Evolutionary conservation across 345 rosid species (phyloP).

Genomic region (Punica granatum): DNA sequence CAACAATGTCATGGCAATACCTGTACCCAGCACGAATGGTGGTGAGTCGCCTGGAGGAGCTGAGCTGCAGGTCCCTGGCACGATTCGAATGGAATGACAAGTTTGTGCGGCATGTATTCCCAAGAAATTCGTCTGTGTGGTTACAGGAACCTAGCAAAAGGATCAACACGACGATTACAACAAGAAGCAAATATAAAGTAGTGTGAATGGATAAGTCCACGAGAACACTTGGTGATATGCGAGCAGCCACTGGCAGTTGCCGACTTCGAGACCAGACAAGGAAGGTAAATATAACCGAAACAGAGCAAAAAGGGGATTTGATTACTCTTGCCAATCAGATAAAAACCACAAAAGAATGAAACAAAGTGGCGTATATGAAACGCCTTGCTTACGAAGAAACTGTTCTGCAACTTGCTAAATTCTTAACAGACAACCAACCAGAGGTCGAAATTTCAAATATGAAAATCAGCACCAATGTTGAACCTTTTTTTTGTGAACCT

Average conservation of each 20-base stretch:
- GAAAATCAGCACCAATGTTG: neutral
- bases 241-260: neutral
- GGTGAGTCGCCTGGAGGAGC: conserved; percentile 32
- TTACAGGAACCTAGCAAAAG: conserved; percentile 33
- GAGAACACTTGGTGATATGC: neutral
- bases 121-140: conserved; percentile 23
- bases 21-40: conserved; percentile 58
- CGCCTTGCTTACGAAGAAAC: neutral
- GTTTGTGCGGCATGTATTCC: conserved; percentile 21
- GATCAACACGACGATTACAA: neutral
- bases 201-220: neutral
- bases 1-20: conserved; percentile 18
- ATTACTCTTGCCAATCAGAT: too few relatives aligned
- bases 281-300: neutral
- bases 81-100: conserved; percentile 36
- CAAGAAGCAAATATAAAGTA: neutral
- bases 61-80: conserved; percentile 26
- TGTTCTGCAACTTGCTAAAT: neutral
- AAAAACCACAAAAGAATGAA: neutral
- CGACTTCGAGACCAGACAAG: neutral
- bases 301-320: too few relatives aligned
- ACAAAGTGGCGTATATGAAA: neutral
- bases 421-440: neutral
- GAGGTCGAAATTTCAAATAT: neutral
- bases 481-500: neutral